Conservation (phyloP, 371 early-diverging fungal species). For the Cokeromyces recurvatus region DNA sequence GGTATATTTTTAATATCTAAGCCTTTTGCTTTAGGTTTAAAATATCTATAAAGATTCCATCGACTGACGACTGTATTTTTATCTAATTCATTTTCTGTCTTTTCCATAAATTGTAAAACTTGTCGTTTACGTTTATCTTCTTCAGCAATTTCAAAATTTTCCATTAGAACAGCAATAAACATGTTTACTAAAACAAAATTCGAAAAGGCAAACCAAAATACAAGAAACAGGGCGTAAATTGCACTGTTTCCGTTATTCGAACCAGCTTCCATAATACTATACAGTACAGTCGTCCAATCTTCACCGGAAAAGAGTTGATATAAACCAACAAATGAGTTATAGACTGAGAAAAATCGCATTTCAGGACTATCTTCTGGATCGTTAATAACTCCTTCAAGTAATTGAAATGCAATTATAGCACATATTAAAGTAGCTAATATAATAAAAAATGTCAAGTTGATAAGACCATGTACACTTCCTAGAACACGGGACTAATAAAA, state of each 20-base stretch:
- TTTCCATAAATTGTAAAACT: slow-evolving; percentile 42
- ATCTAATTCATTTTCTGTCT: slow-evolving; percentile 32
- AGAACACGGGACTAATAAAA: slow-evolving; percentile 46
- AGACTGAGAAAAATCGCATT: slow-evolving; percentile 60
- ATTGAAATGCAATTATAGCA: slow-evolving; percentile 53
- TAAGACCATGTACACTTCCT: slow-evolving; percentile 55
- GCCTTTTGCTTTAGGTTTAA: slow-evolving; percentile 47
- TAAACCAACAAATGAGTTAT: slow-evolving; percentile 56
- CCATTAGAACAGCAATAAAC: slow-evolving; percentile 65
- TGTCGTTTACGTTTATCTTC: slow-evolving; percentile 57
- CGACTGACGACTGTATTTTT: slow-evolving; percentile 43
- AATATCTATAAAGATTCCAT: slow-evolving; percentile 52
- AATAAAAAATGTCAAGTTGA: slow-evolving; percentile 63
- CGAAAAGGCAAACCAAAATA: slow-evolving; percentile 59
- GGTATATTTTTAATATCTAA: slow-evolving; percentile 39
- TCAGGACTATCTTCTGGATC: slow-evolving; percentile 25
- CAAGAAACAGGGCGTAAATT: slow-evolving; percentile 51
- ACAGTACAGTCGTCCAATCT: slow-evolving; percentile 64
- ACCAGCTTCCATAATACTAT: slow-evolving; percentile 47
- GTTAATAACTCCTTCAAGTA: slow-evolving; percentile 46
- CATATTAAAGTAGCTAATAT: slow-evolving; percentile 48
- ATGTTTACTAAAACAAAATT: slow-evolving; percentile 64
- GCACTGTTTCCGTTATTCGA: slow-evolving; percentile 33
- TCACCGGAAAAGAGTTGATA: slow-evolving; percentile 69
- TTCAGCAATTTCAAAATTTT: slow-evolving; percentile 61